Evolutionary conservation across 495 filamentous ascomycete genomes (phyloP).

Genomic region (Pyrenula aspistea): DNA sequence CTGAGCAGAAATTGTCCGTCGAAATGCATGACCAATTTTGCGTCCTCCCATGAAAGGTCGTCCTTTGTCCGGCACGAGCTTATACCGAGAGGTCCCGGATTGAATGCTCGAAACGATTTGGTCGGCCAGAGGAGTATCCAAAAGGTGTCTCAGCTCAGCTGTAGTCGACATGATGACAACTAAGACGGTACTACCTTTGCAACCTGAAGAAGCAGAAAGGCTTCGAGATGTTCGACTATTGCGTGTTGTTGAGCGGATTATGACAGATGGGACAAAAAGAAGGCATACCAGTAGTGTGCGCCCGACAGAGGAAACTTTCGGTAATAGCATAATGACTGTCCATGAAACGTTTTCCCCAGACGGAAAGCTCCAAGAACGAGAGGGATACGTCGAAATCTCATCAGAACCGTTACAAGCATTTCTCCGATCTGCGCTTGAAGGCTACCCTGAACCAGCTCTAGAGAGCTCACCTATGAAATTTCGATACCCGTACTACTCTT

Average conservation of each 20-base stretch:
- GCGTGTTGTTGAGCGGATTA: not conserved
- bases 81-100: too few species aligned
- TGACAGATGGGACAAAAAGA: not conserved
- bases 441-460: not conserved
- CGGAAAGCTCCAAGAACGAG: not conserved
- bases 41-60: too few species aligned
- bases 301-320: not conserved
- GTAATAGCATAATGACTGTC: not conserved
- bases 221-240: not conserved
- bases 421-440: not conserved
- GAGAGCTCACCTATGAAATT: not conserved
- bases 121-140: too few species aligned
- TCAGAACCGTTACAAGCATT: not conserved
- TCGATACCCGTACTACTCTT: not conserved
- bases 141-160: too few species aligned
- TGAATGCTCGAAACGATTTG: too few species aligned
- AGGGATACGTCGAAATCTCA: not conserved
- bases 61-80: too few species aligned
- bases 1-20: too few species aligned
- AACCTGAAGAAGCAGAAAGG: not conserved
- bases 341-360: not conserved
- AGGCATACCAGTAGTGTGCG: not conserved
- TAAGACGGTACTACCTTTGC: not conserved
- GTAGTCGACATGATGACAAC: not conserved
- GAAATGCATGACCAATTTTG: too few species aligned